phyloP scores from a whole-genome alignment of 345 rosid species.

The Salix dunnii region DNA sequence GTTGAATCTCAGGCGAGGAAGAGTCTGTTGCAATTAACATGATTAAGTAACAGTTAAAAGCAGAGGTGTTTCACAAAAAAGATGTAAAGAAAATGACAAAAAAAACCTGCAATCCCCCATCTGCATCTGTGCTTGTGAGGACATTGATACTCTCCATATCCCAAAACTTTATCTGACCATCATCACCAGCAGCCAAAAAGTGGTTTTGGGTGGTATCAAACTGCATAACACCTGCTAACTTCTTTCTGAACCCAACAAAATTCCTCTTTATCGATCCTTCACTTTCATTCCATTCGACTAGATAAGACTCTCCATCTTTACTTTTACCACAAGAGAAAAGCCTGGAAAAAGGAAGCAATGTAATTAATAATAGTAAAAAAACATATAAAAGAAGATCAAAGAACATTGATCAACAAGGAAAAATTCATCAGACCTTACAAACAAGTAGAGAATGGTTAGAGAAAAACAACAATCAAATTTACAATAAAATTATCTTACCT shows the following conservation, averaged over 20 bases:
- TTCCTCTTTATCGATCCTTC: conserved; percentile 84
- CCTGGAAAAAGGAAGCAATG: conserved; percentile 37
- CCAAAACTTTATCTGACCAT: conserved; percentile 85
- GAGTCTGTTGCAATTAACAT: conserved; percentile 41
- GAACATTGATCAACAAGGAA: neutral
- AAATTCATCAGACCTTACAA: neutral
- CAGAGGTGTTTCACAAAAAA: conserved; percentile 1
- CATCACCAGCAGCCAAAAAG: conserved; percentile 90
- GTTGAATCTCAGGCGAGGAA: conserved; percentile 76
- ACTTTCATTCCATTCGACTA: conserved; percentile 95
- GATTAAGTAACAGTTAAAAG: conserved; percentile 5
- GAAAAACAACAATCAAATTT: neutral
- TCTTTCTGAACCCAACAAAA: conserved; percentile 66
- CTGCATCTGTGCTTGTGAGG: conserved; percentile 63
- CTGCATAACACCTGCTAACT: conserved; percentile 59
- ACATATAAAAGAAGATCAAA: neutral
- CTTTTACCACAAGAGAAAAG: conserved; percentile 90
- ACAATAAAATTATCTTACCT: conserved; percentile 41
- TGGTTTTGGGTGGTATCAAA: conserved; percentile 84
- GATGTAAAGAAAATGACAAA: conserved; percentile 9
- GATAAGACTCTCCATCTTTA: conserved; percentile 75
- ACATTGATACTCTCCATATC: conserved; percentile 68
- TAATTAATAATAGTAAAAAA: neutral
- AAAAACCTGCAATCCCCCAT: conserved; percentile 87
- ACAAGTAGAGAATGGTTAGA: neutral